A percentile compares a stretch with the other conserved stretches of the same genome.
Conservation (phyloP, 345 rosid genomes). For the Murraya koenigii region DNA sequence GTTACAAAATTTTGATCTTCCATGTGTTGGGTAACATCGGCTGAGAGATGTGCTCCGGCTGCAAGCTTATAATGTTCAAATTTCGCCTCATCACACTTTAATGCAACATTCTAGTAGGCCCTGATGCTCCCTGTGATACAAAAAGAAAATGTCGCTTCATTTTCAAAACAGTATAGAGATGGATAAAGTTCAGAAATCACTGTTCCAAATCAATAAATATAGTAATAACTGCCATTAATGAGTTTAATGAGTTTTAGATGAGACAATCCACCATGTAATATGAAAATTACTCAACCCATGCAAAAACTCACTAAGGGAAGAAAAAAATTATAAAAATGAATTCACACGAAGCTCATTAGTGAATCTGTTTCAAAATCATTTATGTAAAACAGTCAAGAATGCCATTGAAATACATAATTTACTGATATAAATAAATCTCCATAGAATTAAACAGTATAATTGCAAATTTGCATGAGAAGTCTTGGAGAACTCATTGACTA, state of each 20-base stretch:
- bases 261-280: neutral
- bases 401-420: neutral
- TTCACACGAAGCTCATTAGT: neutral
- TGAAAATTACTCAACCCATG: neutral
- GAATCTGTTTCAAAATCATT: neutral
- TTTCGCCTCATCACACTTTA: conserved; percentile 75
- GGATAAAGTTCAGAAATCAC: neutral
- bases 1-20: conserved; percentile 64
- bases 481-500: conserved; percentile 39
- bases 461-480: neutral
- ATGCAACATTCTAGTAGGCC: conserved; percentile 62
- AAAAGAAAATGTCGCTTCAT: neutral
- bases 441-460: neutral
- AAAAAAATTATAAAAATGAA: neutral
- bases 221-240: neutral
- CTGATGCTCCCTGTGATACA: conserved; percentile 44
- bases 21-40: conserved; percentile 52
- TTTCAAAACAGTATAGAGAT: neutral
- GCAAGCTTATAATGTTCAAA: conserved; percentile 63
- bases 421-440: neutral
- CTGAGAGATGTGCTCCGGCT: conserved; percentile 39
- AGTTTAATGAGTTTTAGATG: neutral
- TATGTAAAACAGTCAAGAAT: neutral
- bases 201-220: neutral
- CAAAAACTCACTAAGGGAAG: no score